Evolutionary conservation across 2,329 filamentous ascomycete species (phyloP).

Genomic region (Fusarium bactridioides): DNA sequence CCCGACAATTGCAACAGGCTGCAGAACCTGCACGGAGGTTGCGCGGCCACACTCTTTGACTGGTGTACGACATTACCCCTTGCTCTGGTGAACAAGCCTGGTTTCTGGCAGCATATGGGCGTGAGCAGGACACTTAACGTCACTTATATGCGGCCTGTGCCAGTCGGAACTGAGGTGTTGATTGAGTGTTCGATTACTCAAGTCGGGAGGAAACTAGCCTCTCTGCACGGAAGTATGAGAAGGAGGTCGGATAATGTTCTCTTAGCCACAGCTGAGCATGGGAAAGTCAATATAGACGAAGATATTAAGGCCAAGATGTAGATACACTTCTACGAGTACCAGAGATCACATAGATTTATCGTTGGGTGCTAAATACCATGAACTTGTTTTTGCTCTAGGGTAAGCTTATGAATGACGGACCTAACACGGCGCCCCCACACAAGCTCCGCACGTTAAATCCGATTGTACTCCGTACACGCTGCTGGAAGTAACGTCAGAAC

Average conservation of each 20-base stretch:
- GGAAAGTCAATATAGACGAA: constrained; percentile 68
- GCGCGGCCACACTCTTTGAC: constrained; percentile 73
- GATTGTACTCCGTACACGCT: not conserved
- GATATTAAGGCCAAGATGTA: constrained; percentile 42
- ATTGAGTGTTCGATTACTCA: constrained; percentile 67
- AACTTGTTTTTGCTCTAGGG: not conserved
- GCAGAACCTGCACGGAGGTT: constrained; percentile 68
- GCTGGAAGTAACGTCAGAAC: not conserved
- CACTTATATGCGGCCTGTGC: constrained; percentile 71
- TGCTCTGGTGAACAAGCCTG: constrained; percentile 62
- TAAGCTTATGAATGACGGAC: not conserved
- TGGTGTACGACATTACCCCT: constrained; percentile 68
- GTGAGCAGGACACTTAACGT: constrained; percentile 72
- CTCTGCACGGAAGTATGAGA: constrained; percentile 63
- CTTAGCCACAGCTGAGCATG: constrained; percentile 68
- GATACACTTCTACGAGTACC: too few relatives aligned
- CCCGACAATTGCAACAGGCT: constrained; percentile 61
- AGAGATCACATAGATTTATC: not conserved
- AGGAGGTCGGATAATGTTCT: constrained; percentile 61
- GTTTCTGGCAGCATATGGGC: constrained; percentile 68
- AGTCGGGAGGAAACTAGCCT: constrained; percentile 61
- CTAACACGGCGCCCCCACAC: not conserved
- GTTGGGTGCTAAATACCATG: not conserved
- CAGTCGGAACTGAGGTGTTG: constrained; percentile 58
- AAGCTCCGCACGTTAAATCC: constrained; percentile 30